Percentiles rank a stretch among this genome's conserved stretches.
These are phyloP conservation scores for Aspergillus hiratsukae DNA, from an alignment of 2,329 filamentous ascomycete species.

Conservation along the genomic window DNA sequence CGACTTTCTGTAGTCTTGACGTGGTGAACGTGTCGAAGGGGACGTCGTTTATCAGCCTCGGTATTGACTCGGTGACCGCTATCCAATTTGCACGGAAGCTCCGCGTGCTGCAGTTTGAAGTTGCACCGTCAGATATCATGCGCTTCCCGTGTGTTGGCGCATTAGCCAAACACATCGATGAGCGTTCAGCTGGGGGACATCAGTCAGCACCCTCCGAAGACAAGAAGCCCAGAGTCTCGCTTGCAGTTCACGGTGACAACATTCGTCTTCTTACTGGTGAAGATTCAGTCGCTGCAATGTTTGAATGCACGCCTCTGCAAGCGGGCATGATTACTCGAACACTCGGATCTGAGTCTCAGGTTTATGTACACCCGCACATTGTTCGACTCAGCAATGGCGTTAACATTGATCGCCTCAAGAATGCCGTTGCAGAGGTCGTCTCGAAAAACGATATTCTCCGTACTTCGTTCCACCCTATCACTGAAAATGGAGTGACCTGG, in stretches of 20 bases:
- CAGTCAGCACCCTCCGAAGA: neutral
- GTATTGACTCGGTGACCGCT: constrained; percentile 31
- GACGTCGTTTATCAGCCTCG: constrained; percentile 30
- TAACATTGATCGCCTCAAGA: constrained; percentile 45
- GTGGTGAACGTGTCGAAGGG: constrained; percentile 21
- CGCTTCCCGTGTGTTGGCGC: constrained; percentile 28
- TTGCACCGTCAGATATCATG: constrained; percentile 34
- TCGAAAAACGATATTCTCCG: constrained; percentile 59
- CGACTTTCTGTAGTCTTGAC: constrained; percentile 21
- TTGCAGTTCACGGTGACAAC: constrained; percentile 10
- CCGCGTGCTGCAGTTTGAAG: constrained; percentile 21
- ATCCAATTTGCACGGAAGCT: constrained; percentile 31
- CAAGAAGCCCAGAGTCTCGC: neutral
- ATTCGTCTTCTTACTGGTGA: constrained; percentile 12
- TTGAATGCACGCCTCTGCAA: constrained; percentile 69
- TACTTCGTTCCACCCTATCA: constrained; percentile 44
- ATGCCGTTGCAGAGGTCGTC: constrained; percentile 55
- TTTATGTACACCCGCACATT: constrained; percentile 73
- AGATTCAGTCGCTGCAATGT: constrained; percentile 23
- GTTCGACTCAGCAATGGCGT: constrained; percentile 49
- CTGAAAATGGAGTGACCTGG: constrained; percentile 20
- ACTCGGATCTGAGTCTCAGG: constrained; percentile 45
- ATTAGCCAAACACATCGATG: constrained; percentile 18
- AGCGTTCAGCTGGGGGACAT: constrained; percentile 1
- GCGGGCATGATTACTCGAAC: constrained; percentile 75